Conservation (phyloP, 2,329 filamentous ascomycete genomes). For the Phialophora expanda region DNA sequence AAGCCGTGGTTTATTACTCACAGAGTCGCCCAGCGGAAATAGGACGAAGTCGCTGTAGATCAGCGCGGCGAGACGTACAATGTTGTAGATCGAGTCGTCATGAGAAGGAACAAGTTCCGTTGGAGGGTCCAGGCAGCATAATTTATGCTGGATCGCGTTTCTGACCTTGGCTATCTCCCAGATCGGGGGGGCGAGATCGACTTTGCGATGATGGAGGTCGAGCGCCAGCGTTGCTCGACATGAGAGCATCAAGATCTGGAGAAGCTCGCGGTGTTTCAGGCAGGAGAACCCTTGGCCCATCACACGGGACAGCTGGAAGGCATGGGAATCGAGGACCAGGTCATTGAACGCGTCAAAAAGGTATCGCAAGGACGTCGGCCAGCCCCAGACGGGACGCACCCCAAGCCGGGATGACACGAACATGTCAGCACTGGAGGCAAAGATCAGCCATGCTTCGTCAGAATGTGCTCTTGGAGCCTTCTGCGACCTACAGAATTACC, state of each 20-base stretch:
- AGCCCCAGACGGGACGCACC: conserved; percentile 22
- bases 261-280: conserved; percentile 5
- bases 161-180: conserved; percentile 6
- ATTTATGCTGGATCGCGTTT: conserved; percentile 16
- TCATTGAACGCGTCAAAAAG: conserved; percentile 4
- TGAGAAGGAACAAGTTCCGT: not conserved
- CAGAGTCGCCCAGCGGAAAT: conserved; percentile 14
- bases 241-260: not conserved
- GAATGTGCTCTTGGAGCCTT: not conserved
- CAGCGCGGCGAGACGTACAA: conserved; percentile 15
- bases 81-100: conserved; percentile 15
- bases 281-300: conserved; percentile 16
- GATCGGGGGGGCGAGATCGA: not conserved
- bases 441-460: conserved; percentile 1
- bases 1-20: conserved; percentile 14
- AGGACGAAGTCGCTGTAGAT: conserved; percentile 23
- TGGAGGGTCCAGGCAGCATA: conserved; percentile 16
- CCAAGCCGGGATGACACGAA: conserved; percentile 18
- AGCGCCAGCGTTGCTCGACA: conserved; percentile 14
- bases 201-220: conserved; percentile 14
- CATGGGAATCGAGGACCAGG: conserved; percentile 11
- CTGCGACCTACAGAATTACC: conserved; percentile 8
- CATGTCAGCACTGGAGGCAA: conserved; percentile 4
- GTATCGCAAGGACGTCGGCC: conserved; percentile 9
- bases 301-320: conserved; percentile 16